phyloP scores from a whole-genome alignment of 441 rosid species.

The Jatropha podagrica region DNA sequence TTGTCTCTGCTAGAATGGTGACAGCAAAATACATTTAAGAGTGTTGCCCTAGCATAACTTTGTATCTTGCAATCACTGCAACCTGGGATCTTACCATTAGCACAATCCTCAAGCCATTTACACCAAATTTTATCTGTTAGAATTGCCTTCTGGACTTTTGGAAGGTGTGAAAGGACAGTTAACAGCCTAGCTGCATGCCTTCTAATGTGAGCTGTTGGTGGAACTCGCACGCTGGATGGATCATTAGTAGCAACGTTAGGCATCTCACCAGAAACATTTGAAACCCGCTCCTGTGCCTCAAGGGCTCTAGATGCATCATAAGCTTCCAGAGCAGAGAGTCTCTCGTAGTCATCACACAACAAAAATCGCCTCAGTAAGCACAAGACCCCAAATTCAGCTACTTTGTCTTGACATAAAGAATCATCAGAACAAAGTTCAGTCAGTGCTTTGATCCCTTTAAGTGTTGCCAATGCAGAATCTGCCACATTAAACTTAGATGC shows the following conservation, averaged over 20 bases:
- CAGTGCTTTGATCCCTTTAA: slow-evolving; percentile 84
- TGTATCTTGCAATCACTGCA: slow-evolving; percentile 77
- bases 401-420: slow-evolving; percentile 60
- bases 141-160: slow-evolving; percentile 70
- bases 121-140: slow-evolving; percentile 67
- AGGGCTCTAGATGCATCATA: slow-evolving; percentile 85
- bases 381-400: slow-evolving; percentile 66
- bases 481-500: slow-evolving; percentile 66
- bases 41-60: slow-evolving; percentile 90
- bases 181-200: slow-evolving; percentile 93
- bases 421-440: slow-evolving; percentile 78
- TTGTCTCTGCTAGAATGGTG: slow-evolving; percentile 38
- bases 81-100: slow-evolving; percentile 65
- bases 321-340: slow-evolving; percentile 83
- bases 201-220: slow-evolving; percentile 87
- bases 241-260: slow-evolving; percentile 40
- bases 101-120: slow-evolving; percentile 96
- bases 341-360: slow-evolving; percentile 89
- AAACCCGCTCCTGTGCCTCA: slow-evolving; percentile 53
- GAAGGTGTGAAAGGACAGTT: slow-evolving; percentile 79
- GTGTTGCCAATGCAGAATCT: slow-evolving; percentile 89
- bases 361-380: slow-evolving; percentile 85
- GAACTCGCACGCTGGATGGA: slow-evolving; percentile 72
- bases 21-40: slow-evolving; percentile 70
- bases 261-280: slow-evolving; percentile 47